These are phyloP conservation scores for Ramicandelaber brevisporus DNA, from an alignment of 192 early-diverging fungal species.

Conservation along the genomic window DNA sequence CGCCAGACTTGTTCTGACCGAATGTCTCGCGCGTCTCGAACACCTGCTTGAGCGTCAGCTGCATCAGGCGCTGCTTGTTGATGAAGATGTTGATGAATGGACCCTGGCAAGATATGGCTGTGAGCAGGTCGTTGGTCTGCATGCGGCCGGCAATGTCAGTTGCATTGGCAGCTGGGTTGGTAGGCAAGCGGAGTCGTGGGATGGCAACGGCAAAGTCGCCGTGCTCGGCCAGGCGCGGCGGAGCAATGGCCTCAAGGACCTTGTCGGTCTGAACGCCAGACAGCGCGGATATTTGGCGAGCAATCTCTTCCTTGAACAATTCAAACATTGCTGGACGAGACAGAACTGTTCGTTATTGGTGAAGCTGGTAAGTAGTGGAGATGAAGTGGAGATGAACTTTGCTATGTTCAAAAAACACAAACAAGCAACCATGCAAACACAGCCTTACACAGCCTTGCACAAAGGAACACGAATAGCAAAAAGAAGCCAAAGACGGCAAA, in stretches of 20 bases:
- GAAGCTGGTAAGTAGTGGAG: no score
- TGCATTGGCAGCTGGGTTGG: slow-evolving; percentile 36
- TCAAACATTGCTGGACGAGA: no score
- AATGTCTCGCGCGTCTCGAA: slow-evolving; percentile 22
- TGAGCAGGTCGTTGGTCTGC: slow-evolving; percentile 26
- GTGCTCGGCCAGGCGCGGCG: slow-evolving; percentile 25
- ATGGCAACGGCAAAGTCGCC: slow-evolving; percentile 48
- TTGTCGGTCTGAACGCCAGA: slow-evolving; percentile 18
- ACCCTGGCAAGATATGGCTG: slow-evolving; percentile 21
- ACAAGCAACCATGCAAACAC: no score
- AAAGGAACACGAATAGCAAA: no score
- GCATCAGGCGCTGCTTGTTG: slow-evolving; percentile 21
- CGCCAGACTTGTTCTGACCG: slow-evolving; percentile 34
- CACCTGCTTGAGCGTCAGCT: slow-evolving; percentile 25
- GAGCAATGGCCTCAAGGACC: slow-evolving; percentile 26
- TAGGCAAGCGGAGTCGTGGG: slow-evolving; percentile 36
- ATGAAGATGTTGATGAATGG: slow-evolving; percentile 58
- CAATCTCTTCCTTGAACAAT: slow-evolving; percentile 41
- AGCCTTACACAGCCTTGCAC: no score
- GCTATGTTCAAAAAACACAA: no score
- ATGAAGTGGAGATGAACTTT: no score
- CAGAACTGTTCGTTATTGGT: no score
- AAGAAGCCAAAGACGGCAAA: no score
- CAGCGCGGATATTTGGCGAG: slow-evolving; percentile 23
- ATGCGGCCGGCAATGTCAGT: slow-evolving; percentile 36